Evolutionary conservation across 2,329 filamentous ascomycete genomes (phyloP).

Genomic region (Atkinsonella texensis): DNA sequence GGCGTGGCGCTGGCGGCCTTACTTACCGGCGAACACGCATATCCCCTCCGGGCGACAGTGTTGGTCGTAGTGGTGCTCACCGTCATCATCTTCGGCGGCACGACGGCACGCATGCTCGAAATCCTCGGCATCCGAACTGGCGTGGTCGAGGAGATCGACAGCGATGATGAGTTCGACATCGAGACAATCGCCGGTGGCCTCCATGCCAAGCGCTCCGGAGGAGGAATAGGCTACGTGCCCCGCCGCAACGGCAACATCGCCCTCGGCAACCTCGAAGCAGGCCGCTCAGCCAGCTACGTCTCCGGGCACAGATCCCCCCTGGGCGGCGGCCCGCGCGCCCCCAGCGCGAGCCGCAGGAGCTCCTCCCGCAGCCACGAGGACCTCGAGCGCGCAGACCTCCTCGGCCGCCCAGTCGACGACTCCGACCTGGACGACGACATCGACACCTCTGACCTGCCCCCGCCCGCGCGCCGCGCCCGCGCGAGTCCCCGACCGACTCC

Average conservation of each 20-base stretch:
- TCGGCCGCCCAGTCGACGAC: conserved; percentile 38
- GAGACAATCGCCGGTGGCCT: conserved; percentile 60
- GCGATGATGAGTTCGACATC: conserved; percentile 97
- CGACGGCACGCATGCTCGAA: conserved; percentile 93
- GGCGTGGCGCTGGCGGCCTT: conserved; percentile 89
- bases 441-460: conserved; percentile 54
- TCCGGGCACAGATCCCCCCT: conserved; percentile 42
- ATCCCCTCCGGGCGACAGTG: conserved; percentile 84
- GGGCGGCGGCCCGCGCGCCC: conserved; percentile 23
- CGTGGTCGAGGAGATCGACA: conserved; percentile 93
- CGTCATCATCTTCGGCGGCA: conserved; percentile 97
- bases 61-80: conserved; percentile 93
- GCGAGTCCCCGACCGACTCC: conserved; percentile 14
- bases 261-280: conserved; percentile 37
- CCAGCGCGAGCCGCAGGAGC: conserved; percentile 41
- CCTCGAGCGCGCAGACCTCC: conserved; percentile 43
- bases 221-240: conserved; percentile 66
- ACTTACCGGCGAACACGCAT: conserved; percentile 68
- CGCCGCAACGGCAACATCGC: conserved; percentile 50
- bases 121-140: conserved; percentile 94
- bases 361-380: conserved; percentile 33
- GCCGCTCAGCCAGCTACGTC: conserved; percentile 34
- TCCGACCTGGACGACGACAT: conserved; percentile 52
- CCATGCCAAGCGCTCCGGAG: conserved; percentile 70
- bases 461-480: conserved; percentile 36